phyloP scores from a whole-genome alignment of 352 stramenopile genomes.

The Halophytophthora batemanensis region DNA sequence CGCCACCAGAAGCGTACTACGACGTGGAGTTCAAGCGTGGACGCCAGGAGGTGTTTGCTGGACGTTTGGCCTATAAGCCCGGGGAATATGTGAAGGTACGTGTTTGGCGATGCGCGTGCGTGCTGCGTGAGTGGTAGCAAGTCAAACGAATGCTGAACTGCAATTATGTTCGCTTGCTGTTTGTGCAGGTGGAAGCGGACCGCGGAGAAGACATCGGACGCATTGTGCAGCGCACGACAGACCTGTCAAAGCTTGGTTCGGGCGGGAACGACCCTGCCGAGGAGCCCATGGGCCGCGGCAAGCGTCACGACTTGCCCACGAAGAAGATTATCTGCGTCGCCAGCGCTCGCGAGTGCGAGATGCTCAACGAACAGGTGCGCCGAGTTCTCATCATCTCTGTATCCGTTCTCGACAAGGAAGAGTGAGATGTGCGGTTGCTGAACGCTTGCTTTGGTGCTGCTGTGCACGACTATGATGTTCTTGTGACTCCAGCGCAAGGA shows the following conservation, averaged over 20 bases:
- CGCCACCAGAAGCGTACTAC: conserved; percentile 85
- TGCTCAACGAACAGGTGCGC: conserved; percentile 85
- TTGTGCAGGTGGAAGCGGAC: conserved; percentile 93
- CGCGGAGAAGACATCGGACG: conserved; percentile 95
- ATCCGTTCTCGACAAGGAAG: not conserved
- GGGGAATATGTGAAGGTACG: conserved; percentile 93
- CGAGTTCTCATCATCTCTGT: not conserved
- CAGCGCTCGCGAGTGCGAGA: conserved; percentile 89
- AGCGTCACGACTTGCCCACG: conserved; percentile 66
- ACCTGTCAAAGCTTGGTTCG: conserved; percentile 73
- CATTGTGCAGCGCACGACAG: conserved; percentile 88
- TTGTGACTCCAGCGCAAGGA: conserved; percentile 73
- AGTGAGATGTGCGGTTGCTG: not conserved
- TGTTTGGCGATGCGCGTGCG: not conserved
- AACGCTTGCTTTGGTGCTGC: conserved; percentile 1
- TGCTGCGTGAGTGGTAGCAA: conserved; percentile 3
- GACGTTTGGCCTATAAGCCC: conserved; percentile 82
- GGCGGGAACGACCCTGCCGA: conserved; percentile 34
- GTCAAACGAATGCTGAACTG: not conserved
- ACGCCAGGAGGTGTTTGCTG: conserved; percentile 88
- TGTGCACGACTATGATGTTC: not conserved
- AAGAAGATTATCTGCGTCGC: conserved; percentile 94
- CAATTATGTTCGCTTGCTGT: not conserved
- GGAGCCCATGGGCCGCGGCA: conserved; percentile 41
- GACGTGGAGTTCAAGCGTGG: conserved; percentile 96